Evolutionary conservation across 78 protist genomes (phyloP), one percentile per base, ranked within the genome.

Genomic region (Dictyostelium purpureum): DNA sequence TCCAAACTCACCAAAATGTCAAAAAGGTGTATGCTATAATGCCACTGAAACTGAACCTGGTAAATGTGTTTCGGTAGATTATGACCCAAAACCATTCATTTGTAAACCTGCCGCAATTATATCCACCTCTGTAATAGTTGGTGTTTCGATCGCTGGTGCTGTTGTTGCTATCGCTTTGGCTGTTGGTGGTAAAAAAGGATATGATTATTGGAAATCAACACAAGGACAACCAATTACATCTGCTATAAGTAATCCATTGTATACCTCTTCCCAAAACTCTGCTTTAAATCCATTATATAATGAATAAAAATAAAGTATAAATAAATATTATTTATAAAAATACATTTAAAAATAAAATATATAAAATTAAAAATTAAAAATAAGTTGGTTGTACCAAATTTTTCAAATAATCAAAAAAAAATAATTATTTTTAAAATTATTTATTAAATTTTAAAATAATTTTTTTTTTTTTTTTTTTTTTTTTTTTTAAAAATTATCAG

Each of bases 31-130:
- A 43, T 85, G 92, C 31, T 47, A 71, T 49, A 56, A 28, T 45
- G 82, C 49, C 2, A 85, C 28, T 0, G 28, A 75, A 6, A 38
- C 43, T 10, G 71, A 63, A 63, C 3, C 1, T 1, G 71, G 71
- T 33, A 63, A 42, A 63, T 85, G 92, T 85, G 82, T 73, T 31
- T 57, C 26, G 0, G 1, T 4, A 0, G 73, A 45, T 54, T 85
- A 45, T 4, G 35, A 37, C 59, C 92, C 92, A 56, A 35, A 51
- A 33, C 92, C 92, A 40, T 85, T 85, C n/a, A 52, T 26, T 24
- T 85, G 92, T 45, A 35, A 85, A 73, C 51, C 77, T 10, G 92
- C 82, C 40, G 89, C 89, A 14, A 51, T 81, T 67, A 67, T 63
- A 12, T 63, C 71, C 12, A 63, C 71, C 4, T 51, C 66, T 52